Conservation (phyloP, 164 flowering plant genomes). For the Euptelea pleiosperma region DNA sequence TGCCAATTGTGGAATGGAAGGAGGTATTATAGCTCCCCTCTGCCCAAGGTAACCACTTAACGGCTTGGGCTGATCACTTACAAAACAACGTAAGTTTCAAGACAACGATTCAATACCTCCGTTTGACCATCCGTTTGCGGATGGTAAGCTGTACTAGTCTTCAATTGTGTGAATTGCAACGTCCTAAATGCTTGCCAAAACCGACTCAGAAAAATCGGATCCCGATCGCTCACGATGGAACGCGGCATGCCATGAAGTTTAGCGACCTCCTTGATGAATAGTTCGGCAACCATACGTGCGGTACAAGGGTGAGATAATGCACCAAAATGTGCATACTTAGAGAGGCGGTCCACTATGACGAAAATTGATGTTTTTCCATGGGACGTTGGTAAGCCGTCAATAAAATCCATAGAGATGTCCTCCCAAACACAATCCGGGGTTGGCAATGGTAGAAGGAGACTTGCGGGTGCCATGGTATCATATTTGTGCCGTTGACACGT, state of each 20-base stretch:
- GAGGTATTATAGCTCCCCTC: too few species aligned
- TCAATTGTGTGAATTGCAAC: neutral
- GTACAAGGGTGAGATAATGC: slow-evolving; percentile 1
- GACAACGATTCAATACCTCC: neutral
- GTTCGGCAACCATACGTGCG: neutral
- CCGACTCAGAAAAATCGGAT: too few species aligned
- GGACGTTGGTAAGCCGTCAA: neutral
- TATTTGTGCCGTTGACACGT: too few species aligned
- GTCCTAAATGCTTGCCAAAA: too few species aligned
- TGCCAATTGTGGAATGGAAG: too few species aligned
- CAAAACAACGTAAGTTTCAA: too few species aligned
- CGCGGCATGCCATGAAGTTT: neutral
- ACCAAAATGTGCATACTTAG: slow-evolving; percentile 6
- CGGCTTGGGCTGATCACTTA: neutral
- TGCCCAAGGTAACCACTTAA: neutral
- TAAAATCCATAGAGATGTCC: neutral
- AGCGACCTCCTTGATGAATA: neutral
- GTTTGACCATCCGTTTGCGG: neutral
- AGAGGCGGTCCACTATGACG: neutral
- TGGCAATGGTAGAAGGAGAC: neutral
- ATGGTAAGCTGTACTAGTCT: neutral
- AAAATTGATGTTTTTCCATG: neutral
- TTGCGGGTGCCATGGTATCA: neutral
- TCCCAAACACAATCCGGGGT: too few species aligned
- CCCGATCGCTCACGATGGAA: neutral